Evolutionary conservation across 139 green algal genomes (phyloP).

Genomic region (Ostreobium quekettii): DNA sequence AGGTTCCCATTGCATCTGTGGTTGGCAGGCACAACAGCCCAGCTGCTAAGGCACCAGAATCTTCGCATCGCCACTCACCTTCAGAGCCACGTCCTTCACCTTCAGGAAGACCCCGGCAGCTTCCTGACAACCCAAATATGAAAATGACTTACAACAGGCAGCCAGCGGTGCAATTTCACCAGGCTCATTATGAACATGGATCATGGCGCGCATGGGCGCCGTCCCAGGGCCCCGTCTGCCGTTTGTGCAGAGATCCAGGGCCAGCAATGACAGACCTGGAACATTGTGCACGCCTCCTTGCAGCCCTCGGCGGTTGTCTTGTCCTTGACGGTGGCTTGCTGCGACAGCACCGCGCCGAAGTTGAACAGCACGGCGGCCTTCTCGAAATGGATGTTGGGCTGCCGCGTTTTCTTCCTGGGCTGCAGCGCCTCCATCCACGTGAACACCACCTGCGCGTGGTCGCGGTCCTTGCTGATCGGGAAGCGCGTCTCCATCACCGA

Average conservation of each 20-base stretch:
- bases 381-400: slow-evolving; percentile 85
- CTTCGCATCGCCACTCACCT: slow-evolving; percentile 2
- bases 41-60: not conserved
- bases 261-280: slow-evolving; percentile 22
- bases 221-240: too few species aligned
- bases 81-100: not conserved
- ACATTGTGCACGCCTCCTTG: slow-evolving; percentile 50
- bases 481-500: slow-evolving; percentile 82
- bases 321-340: slow-evolving; percentile 65
- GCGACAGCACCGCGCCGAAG: slow-evolving; percentile 63
- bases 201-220: too few species aligned
- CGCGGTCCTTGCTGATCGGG: slow-evolving; percentile 65
- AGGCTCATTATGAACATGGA: too few species aligned
- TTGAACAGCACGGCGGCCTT: slow-evolving; percentile 92
- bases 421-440: slow-evolving; percentile 77
- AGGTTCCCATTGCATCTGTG: too few species aligned
- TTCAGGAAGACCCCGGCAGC: not conserved
- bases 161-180: too few species aligned
- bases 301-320: slow-evolving; percentile 55
- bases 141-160: too few species aligned
- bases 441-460: slow-evolving; percentile 55
- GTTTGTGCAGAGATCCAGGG: too few species aligned
- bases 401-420: slow-evolving; percentile 36
- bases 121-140: too few species aligned
- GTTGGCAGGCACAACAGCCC: too few species aligned